Base-by-base conservation (phyloP, 345 rosid species). In the Limnanthes douglasii region DNA sequence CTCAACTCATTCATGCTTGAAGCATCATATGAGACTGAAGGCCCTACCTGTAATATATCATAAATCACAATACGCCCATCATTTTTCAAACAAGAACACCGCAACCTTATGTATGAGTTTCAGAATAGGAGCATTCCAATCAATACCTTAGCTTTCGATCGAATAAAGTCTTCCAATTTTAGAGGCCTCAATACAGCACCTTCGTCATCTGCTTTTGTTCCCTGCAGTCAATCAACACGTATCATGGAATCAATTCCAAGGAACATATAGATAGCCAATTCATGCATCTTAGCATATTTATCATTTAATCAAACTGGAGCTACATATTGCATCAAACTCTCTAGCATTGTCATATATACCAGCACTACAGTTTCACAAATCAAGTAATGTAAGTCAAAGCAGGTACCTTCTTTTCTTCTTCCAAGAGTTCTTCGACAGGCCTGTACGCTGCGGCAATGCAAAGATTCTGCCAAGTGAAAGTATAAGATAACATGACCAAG, bases 371-470 rank as follows among this genome's bases (percentile, higher is more conserved):
- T n/a, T n/a, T n/a, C n/a, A n/a, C n/a, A n/a, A n/a, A n/a, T n/a
- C n/a, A n/a, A n/a, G n/a, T n/a, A n/a, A n/a, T n/a, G n/a, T n/a
- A n/a, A n/a, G n/a, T n/a, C n/a, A n/a, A n/a, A n/a, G n/a, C n/a
- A n/a, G n/a, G 9, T 61, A 74, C 95, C 92, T 66, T 60, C 45
- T 49, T 73, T 72, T 80, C 99, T 39, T 67, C 61, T 52, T 78
- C 88, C 39, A 85, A 45, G 60, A 92, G 67, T 53, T 92, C 96
- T 59, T 92, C 93, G n/a, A 85, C 93, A 14, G 99, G 99, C 51
- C 83, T 63, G 66, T 92, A 92, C 10, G 99, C 94, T 52, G 96
- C 93, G 25, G 99, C 94, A 37, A 85, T 66, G 57, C 96, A 92
- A 22, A 92, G 83, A 57, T 92, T 92, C 96, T 92, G 70, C 49